These are phyloP conservation scores for Petrea volubilis DNA, from an alignment of 257 asterid species.

Conservation along the genomic window DNA sequence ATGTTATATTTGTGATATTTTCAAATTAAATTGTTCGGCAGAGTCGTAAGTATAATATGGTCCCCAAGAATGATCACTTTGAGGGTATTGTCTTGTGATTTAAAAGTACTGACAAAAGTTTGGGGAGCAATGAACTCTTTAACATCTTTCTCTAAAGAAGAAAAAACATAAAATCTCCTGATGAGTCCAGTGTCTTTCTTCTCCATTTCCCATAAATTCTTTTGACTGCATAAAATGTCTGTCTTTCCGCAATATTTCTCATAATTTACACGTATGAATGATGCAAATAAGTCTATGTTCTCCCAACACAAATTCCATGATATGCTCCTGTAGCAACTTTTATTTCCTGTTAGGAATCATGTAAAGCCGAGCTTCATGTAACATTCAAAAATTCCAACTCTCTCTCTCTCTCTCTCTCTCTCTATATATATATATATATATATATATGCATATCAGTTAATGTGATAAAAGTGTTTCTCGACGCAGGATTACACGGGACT, in stretches of 20 bases:
- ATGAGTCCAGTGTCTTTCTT: slow-evolving; percentile 37
- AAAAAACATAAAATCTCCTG: not conserved
- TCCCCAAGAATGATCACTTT: slow-evolving; percentile 47
- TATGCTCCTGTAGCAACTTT: no score
- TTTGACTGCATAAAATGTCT: slow-evolving; percentile 48
- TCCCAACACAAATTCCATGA: no score
- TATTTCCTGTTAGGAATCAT: no score
- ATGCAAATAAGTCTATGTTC: not conserved
- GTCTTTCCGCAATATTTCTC: slow-evolving; percentile 29
- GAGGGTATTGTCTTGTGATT: slow-evolving; percentile 33
- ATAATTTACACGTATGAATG: not conserved
- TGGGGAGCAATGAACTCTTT: slow-evolving; percentile 38
- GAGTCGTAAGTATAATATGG: slow-evolving; percentile 25
- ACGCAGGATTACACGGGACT: slow-evolving; percentile 41
- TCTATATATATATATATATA: no score
- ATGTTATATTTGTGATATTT: no score
- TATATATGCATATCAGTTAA: no score
- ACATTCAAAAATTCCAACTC: not conserved
- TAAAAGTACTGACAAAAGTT: slow-evolving; percentile 42
- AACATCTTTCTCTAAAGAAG: slow-evolving; percentile 49
- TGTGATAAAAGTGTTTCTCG: not conserved
- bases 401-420: not conserved
- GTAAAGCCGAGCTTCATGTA: no score
- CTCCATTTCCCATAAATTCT: slow-evolving; percentile 52
- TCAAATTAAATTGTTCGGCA: no score